These are phyloP conservation scores for Populus nigra DNA, from an alignment of 345 rosid species.

Conservation along the genomic window DNA sequence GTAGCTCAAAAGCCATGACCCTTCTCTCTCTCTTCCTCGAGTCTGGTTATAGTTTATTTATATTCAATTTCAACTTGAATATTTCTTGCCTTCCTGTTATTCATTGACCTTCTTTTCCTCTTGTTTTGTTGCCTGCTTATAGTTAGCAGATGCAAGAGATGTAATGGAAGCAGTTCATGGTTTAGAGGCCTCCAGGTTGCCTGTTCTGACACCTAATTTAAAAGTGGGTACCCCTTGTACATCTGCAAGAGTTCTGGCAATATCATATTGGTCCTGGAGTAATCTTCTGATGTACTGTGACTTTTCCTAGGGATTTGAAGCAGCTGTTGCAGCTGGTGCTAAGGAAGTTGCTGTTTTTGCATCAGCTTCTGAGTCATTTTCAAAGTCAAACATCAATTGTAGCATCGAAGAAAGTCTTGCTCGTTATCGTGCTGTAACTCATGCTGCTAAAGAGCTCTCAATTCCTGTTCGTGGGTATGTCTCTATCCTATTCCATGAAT, in stretches of 20 bases:
- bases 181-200: slow-evolving; percentile 51
- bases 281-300: slow-evolving; percentile 12
- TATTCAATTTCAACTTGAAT: neutral
- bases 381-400: slow-evolving; percentile 73
- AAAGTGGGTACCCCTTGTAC: slow-evolving; percentile 37
- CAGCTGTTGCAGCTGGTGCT: slow-evolving; percentile 75
- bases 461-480: slow-evolving; percentile 74
- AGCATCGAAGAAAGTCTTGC: slow-evolving; percentile 71
- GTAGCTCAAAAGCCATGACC: neutral
- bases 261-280: neutral
- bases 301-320: slow-evolving; percentile 62
- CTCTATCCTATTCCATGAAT: neutral
- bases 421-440: slow-evolving; percentile 57
- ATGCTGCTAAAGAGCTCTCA: slow-evolving; percentile 51
- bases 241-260: neutral
- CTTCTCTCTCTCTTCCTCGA: neutral
- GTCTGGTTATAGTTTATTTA: neutral
- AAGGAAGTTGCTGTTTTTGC: slow-evolving; percentile 78
- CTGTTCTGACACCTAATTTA: slow-evolving; percentile 70
- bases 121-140: neutral
- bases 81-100: neutral
- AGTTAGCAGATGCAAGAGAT: slow-evolving; percentile 76
- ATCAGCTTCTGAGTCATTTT: slow-evolving; percentile 77
- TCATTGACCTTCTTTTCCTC: neutral
- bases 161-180: slow-evolving; percentile 53